Evolutionary conservation across 306 rosid species (phyloP), one percentile per base, ranked within the genome.

Genomic region (Gastrolobium villosum): DNA sequence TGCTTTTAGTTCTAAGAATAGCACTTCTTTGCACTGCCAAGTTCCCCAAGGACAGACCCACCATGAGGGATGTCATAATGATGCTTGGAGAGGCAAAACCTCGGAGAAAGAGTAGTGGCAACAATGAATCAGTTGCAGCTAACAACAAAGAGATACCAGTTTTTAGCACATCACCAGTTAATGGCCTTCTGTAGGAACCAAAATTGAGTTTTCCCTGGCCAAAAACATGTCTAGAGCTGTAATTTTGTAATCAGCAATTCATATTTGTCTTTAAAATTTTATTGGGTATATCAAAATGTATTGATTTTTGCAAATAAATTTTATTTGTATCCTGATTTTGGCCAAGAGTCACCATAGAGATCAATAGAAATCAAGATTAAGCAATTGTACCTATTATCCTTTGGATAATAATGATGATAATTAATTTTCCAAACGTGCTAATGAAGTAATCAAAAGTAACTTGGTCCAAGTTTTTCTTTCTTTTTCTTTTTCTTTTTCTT

Each of bases 11-110:
- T 62, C 92, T 95, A 66, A 88, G 96, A 78, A 83, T 95, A 82
- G 97, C 99, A 46, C 87, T 90, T 78, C 84, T 93, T 28, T 95
- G 99, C 89, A 95, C 99, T 26, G 89, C 96, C 63, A 93, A 89
- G 86, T 89, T 82, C 61, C 97, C 99, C 0, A 93, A 88, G 79
- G 99, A 93, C 48, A 93, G 98, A 70, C 99, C 98, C 4, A 86
- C 92, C 82, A 96, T 96, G 99, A 96, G 91, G 83, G 98, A 96
- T 82, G 96, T 93, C 50, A 86, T 87, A 68, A 91, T 90, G 78
- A 96, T 96, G 96, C 97, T 96, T 72, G 98, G 83, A 82, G 99
- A 93, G 86, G 99, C 98, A 76, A 93, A 88, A 75, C 99, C 99
- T n/a, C 43, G 98, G 20, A 84, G 98, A 62, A 96, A 96, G 84